Evolutionary conservation across 2,329 filamentous ascomycete genomes (phyloP), one percentile per base, ranked within the genome.

Genomic region (Beauveria pseudobassiana): DNA sequence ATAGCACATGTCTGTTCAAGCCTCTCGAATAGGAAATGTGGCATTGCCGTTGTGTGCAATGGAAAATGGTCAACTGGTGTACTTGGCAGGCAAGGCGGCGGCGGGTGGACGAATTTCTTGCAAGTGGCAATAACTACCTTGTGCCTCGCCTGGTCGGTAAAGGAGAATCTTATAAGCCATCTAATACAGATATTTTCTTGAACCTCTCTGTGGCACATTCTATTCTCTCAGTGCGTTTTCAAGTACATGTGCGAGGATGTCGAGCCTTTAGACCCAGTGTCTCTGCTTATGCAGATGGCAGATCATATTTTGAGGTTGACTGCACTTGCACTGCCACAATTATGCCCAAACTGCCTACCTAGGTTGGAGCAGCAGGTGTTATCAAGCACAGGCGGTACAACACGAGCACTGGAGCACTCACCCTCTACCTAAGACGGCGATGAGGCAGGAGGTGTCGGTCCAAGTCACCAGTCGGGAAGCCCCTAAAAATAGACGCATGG

Each of bases 401-500:
- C 52, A 22, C 22, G 14, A 7, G 8, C 20, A 38, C 18, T 12
- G 16, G 30, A 56, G 42, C 51, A 40, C 20, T 10, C 50, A 52
- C 18, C 16, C 38, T 26, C 52, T 20, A 20, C 22, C 16, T 24
- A 16, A 42, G 18, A 22, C 28, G 3, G 22, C 8, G 22, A 22
- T 22, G 16, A 43, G 38, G 20, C 8, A 54, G 38, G 16, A 20
- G 51, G n/a, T 22, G 30, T 53, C 30, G 30, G 30, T n/a, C 30
- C 20, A 18, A 22, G 24, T 30, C 14, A 38, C n/a, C 28, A 55
- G 53, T 30, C 53, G 26, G 26, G 40, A 9, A 30, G 34, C 30
- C 55, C 30, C 55, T 58, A 58, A 58, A 58, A 58, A 58, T 58
- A 58, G 55, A 50, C 14, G 55, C 7, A 26, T 42, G 20, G 54